Percentiles rank a stretch among this genome's conserved stretches.
Evolutionary conservation across 108 stramenopile genomes (phyloP).

Genomic region (Cyclotella baltica): DNA sequence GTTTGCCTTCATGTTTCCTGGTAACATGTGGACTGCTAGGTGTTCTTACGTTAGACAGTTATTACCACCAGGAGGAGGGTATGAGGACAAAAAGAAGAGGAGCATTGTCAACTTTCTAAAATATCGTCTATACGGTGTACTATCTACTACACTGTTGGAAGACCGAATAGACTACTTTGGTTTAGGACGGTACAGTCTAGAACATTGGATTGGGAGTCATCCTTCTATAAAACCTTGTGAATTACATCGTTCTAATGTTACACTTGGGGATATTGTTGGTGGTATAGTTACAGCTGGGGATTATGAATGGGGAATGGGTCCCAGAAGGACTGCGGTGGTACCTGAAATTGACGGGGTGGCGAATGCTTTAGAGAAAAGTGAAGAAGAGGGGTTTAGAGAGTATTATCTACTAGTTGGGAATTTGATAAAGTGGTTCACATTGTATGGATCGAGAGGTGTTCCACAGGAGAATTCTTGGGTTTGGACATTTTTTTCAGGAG

Average conservation of each 20-base stretch:
- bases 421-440: conserved; percentile 55
- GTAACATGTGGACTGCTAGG: conserved; percentile 61
- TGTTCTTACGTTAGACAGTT: conserved; percentile 57
- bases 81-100: conserved; percentile 40
- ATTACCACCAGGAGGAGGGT: conserved; percentile 53
- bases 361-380: conserved; percentile 16
- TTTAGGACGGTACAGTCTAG: conserved; percentile 52
- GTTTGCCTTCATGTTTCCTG: conserved; percentile 59
- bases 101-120: conserved; percentile 47
- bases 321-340: conserved; percentile 39
- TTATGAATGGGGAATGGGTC: conserved; percentile 53
- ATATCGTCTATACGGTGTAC: conserved; percentile 42
- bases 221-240: conserved; percentile 61
- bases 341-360: conserved; percentile 23
- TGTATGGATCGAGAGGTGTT: conserved; percentile 50
- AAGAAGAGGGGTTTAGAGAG: conserved; percentile 53
- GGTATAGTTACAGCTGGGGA: conserved; percentile 26
- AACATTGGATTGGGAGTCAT: conserved; percentile 68
- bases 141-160: conserved; percentile 40
- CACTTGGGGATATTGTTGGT: conserved; percentile 41
- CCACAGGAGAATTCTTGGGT: conserved; percentile 56
- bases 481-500: conserved; percentile 59
- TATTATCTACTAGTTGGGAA: conserved; percentile 56
- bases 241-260: conserved; percentile 40
- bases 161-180: conserved; percentile 58